These are phyloP conservation scores for Paxillus ammoniavirescens DNA, from an alignment of 768 basidiomycete genomes.

Conservation along the genomic window DNA sequence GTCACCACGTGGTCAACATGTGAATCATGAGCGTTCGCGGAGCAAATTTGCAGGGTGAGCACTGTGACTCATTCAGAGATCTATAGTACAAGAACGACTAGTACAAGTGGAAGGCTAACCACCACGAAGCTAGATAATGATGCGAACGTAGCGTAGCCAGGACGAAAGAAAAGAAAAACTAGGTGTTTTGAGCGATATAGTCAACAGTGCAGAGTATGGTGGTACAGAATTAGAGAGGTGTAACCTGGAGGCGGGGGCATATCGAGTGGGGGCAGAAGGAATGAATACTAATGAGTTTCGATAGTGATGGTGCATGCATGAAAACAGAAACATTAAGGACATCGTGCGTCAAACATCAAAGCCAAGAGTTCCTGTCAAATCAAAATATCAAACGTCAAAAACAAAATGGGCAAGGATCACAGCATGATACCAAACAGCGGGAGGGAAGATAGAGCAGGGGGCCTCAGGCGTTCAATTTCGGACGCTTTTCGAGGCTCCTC, in stretches of 20 bases:
- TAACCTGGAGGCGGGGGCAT: constrained; percentile 21
- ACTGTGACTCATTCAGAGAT: constrained; percentile 14
- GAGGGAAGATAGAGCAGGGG: neutral
- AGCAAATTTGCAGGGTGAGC: neutral
- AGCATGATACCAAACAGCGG: neutral
- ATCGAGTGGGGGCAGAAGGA: constrained; percentile 14
- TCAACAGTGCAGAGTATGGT: constrained; percentile 15
- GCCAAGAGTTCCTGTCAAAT: constrained; percentile 12
- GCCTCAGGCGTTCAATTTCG: constrained; percentile 28
- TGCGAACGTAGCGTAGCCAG: constrained; percentile 16
- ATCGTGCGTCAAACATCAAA: constrained; percentile 22
- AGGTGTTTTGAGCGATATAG: constrained; percentile 15
- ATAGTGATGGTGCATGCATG: constrained; percentile 24
- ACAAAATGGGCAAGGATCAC: neutral
- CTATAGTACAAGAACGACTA: constrained; percentile 20
- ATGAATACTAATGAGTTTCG: constrained; percentile 1
- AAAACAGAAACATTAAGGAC: constrained; percentile 19
- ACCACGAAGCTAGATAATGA: constrained; percentile 7
- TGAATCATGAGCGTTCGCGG: constrained; percentile 3
- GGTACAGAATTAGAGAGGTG: constrained; percentile 33
- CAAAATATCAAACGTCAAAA: constrained; percentile 1
- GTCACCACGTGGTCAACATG: no score
- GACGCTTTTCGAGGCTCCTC: constrained; percentile 23
- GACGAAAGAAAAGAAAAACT: constrained; percentile 11
- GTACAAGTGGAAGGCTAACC: constrained; percentile 20